phyloP scores from a whole-genome alignment of 352 stramenopile genomes.

The Phytophthora uliginosa region DNA sequence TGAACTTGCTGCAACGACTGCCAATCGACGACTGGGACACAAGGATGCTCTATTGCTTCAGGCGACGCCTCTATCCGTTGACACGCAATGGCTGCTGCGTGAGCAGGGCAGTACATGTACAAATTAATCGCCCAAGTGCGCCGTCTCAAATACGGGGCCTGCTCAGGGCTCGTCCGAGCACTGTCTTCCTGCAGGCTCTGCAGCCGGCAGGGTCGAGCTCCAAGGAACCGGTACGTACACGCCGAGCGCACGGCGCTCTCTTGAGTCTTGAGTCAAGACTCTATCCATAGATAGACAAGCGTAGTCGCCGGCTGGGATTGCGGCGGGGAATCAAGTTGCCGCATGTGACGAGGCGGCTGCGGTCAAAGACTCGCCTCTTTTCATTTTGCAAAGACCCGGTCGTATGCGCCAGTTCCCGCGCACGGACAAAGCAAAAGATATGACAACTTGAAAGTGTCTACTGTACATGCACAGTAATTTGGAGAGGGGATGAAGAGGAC shows the following conservation, averaged over 20 bases:
- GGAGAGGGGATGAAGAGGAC: too few relatives aligned
- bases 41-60: background rate
- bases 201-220: too few relatives aligned
- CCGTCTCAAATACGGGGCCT: background rate
- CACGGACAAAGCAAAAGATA: slow-evolving; percentile 19
- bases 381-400: slow-evolving; percentile 21
- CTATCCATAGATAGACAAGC: too few relatives aligned
- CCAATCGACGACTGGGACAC: background rate
- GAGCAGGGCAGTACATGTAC: background rate
- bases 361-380: slow-evolving; percentile 13
- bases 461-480: too few relatives aligned
- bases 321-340: slow-evolving; percentile 8
- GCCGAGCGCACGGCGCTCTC: too few relatives aligned
- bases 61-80: background rate
- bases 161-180: background rate
- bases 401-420: background rate
- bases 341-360: slow-evolving; percentile 23
- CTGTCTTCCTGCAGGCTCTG: background rate
- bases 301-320: background rate
- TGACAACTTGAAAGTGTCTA: too few relatives aligned
- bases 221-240: too few relatives aligned
- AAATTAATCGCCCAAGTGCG: background rate
- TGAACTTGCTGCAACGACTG: too few relatives aligned
- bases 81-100: slow-evolving; percentile 1
- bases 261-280: too few relatives aligned